phyloP scores from a whole-genome alignment of 306 rosid species.

The Gastrolobium villosum region DNA sequence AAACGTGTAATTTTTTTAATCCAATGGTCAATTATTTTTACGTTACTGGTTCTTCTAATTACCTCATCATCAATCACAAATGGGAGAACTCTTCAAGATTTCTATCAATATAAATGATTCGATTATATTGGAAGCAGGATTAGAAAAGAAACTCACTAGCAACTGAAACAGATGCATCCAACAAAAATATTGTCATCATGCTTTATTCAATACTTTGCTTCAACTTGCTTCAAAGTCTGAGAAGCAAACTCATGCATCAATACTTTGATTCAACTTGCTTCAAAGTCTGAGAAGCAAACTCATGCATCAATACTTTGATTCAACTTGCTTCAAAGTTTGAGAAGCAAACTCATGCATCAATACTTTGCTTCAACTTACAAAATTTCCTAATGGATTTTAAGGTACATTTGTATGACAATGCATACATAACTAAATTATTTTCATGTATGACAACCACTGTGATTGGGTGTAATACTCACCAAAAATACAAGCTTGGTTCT shows the following conservation, averaged over 20 bases:
- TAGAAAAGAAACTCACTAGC: neutral
- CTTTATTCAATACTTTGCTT: too few relatives aligned
- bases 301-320: constrained; percentile 27
- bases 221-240: too few relatives aligned
- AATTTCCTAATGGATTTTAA: constrained; percentile 41
- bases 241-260: constrained; percentile 30
- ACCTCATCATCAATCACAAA: constrained; percentile 2
- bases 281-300: constrained; percentile 32
- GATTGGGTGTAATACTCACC: constrained; percentile 49
- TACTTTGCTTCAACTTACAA: constrained; percentile 41
- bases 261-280: constrained; percentile 23
- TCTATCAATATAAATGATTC: constrained; percentile 6
- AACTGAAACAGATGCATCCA: constrained; percentile 13
- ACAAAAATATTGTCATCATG: constrained; percentile 1
- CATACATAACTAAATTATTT: constrained; percentile 48
- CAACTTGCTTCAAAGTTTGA: constrained; percentile 37
- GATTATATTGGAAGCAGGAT: constrained; percentile 16
- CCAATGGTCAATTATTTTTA: neutral
- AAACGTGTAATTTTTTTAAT: neutral
- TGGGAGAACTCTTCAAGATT: neutral
- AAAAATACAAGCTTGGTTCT: constrained; percentile 50
- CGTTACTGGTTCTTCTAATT: neutral
- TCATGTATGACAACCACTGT: constrained; percentile 33
- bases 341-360: constrained; percentile 30
- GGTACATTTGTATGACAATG: constrained; percentile 40